A percentile compares a stretch with the other conserved stretches of the same genome.
phyloP scores from a whole-genome alignment of 805 yeast genomes.

The Candida ortonii region DNA sequence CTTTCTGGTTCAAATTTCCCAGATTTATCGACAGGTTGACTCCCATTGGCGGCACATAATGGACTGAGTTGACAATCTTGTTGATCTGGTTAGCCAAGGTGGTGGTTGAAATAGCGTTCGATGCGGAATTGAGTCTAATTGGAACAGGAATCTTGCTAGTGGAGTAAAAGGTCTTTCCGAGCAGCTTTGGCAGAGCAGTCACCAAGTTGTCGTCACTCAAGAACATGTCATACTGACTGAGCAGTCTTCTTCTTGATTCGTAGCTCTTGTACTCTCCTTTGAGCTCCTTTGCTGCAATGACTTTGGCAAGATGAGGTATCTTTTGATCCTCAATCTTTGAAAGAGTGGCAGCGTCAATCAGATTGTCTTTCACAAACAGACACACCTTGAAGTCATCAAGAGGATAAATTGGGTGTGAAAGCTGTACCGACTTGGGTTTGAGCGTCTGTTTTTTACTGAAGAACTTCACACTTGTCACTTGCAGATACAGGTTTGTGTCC shows the following conservation, averaged over 20 bases:
- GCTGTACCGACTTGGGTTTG: constrained; percentile 49
- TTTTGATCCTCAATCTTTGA: constrained; percentile 45
- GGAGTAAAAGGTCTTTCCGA: constrained; percentile 77
- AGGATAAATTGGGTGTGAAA: constrained; percentile 46
- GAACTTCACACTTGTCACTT: constrained; percentile 63
- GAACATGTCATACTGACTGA: constrained; percentile 67
- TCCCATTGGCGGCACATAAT: constrained; percentile 70
- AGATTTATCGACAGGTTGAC: constrained; percentile 61
- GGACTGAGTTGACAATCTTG: constrained; percentile 56
- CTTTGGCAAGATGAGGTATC: constrained; percentile 46
- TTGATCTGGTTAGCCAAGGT: constrained; percentile 58
- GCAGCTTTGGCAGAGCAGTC: constrained; percentile 73
- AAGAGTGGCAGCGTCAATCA: constrained; percentile 43
- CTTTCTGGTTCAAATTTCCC: constrained; percentile 51
- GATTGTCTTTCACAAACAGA: constrained; percentile 64
- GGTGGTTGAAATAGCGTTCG: constrained; percentile 37
- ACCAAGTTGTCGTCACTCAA: constrained; percentile 81
- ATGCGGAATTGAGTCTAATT: constrained; percentile 42
- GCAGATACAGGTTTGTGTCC: constrained; percentile 53
- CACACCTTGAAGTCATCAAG: constrained; percentile 51
- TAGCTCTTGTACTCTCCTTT: constrained; percentile 84
- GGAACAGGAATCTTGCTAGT: constrained; percentile 65
- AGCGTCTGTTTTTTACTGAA: constrained; percentile 57
- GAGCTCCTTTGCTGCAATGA: constrained; percentile 70
- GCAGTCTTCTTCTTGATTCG: constrained; percentile 79